phyloP scores from a whole-genome alignment of 805 yeast genomes.

The Candida vaughaniae region DNA sequence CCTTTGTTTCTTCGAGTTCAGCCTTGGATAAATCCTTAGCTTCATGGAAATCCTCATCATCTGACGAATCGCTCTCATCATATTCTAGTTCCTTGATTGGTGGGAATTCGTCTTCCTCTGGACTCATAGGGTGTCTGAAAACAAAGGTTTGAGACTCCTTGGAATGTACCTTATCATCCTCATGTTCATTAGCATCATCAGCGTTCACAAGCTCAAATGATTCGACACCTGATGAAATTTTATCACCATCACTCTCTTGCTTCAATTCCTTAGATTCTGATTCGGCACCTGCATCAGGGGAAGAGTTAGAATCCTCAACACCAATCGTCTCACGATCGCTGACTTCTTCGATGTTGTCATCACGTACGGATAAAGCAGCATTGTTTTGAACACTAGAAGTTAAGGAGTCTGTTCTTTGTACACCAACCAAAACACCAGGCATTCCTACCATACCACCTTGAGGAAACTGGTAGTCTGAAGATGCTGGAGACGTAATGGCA shows the following conservation, averaged over 20 bases:
- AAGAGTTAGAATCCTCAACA: slow-evolving; percentile 21
- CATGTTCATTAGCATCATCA: slow-evolving; percentile 39
- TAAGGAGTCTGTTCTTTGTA: slow-evolving; percentile 71
- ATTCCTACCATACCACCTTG: slow-evolving; percentile 44
- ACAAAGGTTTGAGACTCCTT: slow-evolving; percentile 10
- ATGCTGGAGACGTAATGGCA: slow-evolving; percentile 48
- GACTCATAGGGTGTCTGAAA: slow-evolving; percentile 7
- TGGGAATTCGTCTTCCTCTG: slow-evolving; percentile 54
- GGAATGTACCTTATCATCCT: slow-evolving; percentile 7
- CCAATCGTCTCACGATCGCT: slow-evolving; percentile 44
- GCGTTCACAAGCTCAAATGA: slow-evolving; percentile 56
- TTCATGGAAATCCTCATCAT: slow-evolving; percentile 24
- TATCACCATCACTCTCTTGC: slow-evolving; percentile 36
- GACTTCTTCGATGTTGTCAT: slow-evolving; percentile 50
- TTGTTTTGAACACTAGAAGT: slow-evolving; percentile 92
- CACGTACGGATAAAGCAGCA: slow-evolving; percentile 87
- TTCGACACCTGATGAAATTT: slow-evolving; percentile 45
- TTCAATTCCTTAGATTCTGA: slow-evolving; percentile 21
- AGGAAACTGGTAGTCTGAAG: slow-evolving; percentile 47
- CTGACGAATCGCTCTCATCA: slow-evolving; percentile 50
- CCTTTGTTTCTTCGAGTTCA: slow-evolving; percentile 1
- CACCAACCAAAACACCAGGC: slow-evolving; percentile 43
- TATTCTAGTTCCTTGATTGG: slow-evolving; percentile 57
- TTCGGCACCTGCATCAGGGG: slow-evolving; percentile 10
- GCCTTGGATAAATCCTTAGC: slow-evolving; percentile 10